A percentile compares a stretch with the other conserved stretches of the same genome.
Conservation (phyloP, 257 asterid genomes). For the Ocimum tenuiflorum region DNA sequence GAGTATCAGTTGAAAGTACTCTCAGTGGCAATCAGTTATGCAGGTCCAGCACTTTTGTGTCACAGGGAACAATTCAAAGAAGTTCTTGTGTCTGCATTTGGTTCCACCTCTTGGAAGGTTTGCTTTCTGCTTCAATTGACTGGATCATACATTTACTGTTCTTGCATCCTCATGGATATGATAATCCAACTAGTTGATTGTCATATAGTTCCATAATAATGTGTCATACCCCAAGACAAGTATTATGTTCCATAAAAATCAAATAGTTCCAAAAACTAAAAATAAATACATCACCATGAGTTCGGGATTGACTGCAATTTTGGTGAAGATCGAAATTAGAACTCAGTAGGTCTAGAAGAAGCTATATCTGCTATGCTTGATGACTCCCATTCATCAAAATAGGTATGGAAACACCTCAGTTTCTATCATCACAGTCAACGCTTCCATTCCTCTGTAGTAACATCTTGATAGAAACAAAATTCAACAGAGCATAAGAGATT, state of each 20-base stretch:
- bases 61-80: conserved; percentile 75
- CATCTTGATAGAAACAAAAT: no score
- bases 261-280: background rate
- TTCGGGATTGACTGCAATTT: background rate
- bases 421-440: background rate
- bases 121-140: conserved; percentile 21
- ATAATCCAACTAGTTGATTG: conserved; percentile 3
- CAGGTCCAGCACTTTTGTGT: conserved; percentile 72
- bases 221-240: background rate
- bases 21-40: conserved; percentile 89
- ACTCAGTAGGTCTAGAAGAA: background rate
- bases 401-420: background rate
- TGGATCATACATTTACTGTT: background rate
- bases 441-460: background rate
- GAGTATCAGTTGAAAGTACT: conserved; percentile 89
- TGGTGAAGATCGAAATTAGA: background rate
- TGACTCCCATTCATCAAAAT: background rate
- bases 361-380: background rate
- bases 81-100: conserved; percentile 73
- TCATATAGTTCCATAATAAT: no score
- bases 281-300: background rate
- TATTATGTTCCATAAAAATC: background rate
- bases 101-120: conserved; percentile 99
- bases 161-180: conserved; percentile 2
- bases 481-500: no score